These are phyloP conservation scores for Lablab purpureus DNA, from an alignment of 306 rosid species.

Conservation along the genomic window DNA sequence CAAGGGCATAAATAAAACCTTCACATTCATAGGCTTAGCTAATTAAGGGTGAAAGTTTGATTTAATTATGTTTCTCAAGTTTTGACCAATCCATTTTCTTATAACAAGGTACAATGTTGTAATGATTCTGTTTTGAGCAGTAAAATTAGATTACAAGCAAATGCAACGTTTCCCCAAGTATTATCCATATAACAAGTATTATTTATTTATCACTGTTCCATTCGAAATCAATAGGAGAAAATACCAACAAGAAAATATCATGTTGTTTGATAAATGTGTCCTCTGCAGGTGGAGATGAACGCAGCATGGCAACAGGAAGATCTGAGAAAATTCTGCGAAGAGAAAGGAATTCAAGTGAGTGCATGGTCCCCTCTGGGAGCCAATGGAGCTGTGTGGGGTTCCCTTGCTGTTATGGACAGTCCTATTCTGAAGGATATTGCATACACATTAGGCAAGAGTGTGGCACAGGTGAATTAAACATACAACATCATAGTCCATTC, in stretches of 20 bases:
- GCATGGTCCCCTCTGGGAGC: conserved; percentile 64
- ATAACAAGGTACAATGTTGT: too few relatives aligned
- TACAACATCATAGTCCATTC: not conserved
- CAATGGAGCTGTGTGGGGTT: conserved; percentile 53
- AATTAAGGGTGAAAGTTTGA: not conserved
- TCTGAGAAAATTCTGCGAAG: conserved; percentile 47
- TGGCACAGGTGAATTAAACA: conserved; percentile 42
- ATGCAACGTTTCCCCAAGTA: too few relatives aligned
- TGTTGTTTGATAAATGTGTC: not conserved
- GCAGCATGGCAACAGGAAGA: conserved; percentile 53
- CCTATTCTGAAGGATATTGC: conserved; percentile 54
- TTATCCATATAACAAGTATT: too few relatives aligned
- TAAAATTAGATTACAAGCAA: too few relatives aligned
- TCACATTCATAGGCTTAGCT: not conserved
- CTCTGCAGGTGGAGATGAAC: conserved; percentile 56
- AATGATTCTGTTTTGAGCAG: too few relatives aligned
- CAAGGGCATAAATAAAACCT: not conserved
- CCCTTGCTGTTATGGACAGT: conserved; percentile 52
- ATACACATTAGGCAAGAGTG: not conserved
- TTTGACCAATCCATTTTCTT: too few relatives aligned
- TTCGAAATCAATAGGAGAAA: too few relatives aligned
- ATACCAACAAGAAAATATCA: not conserved
- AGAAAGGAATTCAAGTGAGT: conserved; percentile 49
- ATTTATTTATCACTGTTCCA: too few relatives aligned
- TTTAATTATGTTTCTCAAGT: too few relatives aligned